Evolutionary conservation across 768 basidiomycete species (phyloP).

Genomic region (Hericium rajendrae): DNA sequence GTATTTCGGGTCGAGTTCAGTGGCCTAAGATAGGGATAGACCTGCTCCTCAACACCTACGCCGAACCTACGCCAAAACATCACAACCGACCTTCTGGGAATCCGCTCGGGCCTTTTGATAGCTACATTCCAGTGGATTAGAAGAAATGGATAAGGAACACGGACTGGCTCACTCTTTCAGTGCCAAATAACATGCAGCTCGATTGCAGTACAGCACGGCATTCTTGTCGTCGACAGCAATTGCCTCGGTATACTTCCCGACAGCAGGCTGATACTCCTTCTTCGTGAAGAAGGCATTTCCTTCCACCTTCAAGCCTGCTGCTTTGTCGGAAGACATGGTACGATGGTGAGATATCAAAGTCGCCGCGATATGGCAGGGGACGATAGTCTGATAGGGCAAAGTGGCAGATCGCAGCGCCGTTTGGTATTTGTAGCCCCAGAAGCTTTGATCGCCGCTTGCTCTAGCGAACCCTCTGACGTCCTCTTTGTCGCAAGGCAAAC

Average conservation of each 20-base stretch:
- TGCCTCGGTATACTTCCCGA: constrained; percentile 32
- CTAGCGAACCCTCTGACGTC: no score
- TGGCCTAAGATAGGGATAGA: no score
- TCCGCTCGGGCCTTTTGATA: constrained; percentile 12
- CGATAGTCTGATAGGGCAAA: no score
- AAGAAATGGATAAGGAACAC: not conserved
- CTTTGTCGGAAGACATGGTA: not conserved
- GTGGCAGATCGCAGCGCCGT: no score
- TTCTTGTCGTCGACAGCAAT: constrained; percentile 30
- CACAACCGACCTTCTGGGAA: constrained; percentile 1
- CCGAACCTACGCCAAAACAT: no score
- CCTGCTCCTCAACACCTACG: no score
- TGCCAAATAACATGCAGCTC: constrained; percentile 30
- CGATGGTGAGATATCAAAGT: not conserved
- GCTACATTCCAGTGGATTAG: not conserved
- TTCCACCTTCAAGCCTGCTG: constrained; percentile 26
- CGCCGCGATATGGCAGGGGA: no score
- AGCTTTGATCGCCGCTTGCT: no score
- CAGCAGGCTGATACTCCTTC: constrained; percentile 26
- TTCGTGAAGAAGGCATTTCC: constrained; percentile 31
- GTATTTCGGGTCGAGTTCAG: no score
- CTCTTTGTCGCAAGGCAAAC: no score
- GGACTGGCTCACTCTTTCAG: constrained; percentile 25
- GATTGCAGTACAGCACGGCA: constrained; percentile 35
- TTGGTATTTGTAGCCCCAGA: no score